Base-by-base conservation (phyloP, 1,284 basidiomycete genomes). In the Rhodotorula glutinis region DNA sequence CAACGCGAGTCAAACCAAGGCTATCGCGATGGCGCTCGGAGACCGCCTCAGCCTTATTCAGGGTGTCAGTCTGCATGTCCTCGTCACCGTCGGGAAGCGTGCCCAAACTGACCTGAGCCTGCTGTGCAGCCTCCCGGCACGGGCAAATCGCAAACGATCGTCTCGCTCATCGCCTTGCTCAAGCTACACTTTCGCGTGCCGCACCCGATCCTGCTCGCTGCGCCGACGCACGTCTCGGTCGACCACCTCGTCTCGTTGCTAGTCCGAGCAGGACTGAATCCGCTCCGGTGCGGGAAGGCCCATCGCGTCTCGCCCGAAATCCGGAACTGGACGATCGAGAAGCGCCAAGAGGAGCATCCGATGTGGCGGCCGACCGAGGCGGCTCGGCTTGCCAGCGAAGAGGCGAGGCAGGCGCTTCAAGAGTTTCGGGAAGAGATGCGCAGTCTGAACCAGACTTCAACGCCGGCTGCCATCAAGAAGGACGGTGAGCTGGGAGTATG, bases 221-320 rank as follows among this genome's bases (percentile, higher is more conserved):
- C 93, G 0, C 94, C 91, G 77, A 97, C 94, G 47, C 95, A 97
- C 73, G 90, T 88, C 30, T 92, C 94, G 0, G 91, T 95, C n/a
- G 92, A 97, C 78, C 92, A 96, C 73, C 84, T 97, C 13, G 86
- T 93, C 43, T 87, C 89, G 74, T 88, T 89, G 0, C 82, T 91
- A 30, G 83, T 83, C 66, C 53, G 72, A 53, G 80, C 83, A 1
- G 87, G 87, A 0, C 79, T 95, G 57, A 86, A 86, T 62, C 88
- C 91, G 0, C 80, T 95, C 8, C 88, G 93, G 2, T 83, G 91
- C 17, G 91, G 91, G 4, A 85, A 83, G 46, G 82, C 82, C 3
- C 84, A 84, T n/a, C 84, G 84, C 57, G 85, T 89, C 40, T 84
- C 85, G 44, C 77, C 82, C 1, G 83, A 85, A 17, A 80, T 92